Evolutionary conservation across 768 basidiomycete genomes (phyloP).

Genomic region (Dentipellis fragilis): DNA sequence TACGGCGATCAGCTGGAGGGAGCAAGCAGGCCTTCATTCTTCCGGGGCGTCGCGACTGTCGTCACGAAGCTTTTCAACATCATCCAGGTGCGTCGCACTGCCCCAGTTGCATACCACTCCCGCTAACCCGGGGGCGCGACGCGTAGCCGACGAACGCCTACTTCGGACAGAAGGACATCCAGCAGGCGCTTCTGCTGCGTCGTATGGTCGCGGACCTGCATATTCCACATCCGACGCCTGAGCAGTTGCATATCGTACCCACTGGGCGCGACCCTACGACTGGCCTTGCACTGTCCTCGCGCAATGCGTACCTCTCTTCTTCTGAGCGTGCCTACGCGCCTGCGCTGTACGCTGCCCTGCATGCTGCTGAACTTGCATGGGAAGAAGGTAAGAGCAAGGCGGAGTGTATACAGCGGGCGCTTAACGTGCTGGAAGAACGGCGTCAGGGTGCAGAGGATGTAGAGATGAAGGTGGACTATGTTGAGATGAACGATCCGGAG

Average conservation of each 20-base stretch:
- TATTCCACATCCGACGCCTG: constrained; percentile 61
- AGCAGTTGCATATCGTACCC: constrained; percentile 77
- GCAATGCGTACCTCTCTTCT: constrained; percentile 72
- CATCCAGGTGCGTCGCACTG: constrained; percentile 55
- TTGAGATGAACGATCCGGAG: constrained; percentile 78
- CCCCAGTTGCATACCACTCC: not conserved
- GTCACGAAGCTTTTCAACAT: constrained; percentile 93
- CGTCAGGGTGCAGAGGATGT: constrained; percentile 27
- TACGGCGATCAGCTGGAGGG: constrained; percentile 94
- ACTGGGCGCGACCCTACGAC: constrained; percentile 62
- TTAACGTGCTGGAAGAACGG: constrained; percentile 27
- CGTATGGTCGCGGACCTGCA: constrained; percentile 73
- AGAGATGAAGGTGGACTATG: constrained; percentile 65
- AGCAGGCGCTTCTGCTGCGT: constrained; percentile 83
- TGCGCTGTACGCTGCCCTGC: constrained; percentile 60
- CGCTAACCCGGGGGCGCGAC: not conserved
- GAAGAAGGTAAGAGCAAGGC: constrained; percentile 35
- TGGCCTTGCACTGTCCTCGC: constrained; percentile 79
- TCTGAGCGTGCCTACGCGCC: constrained; percentile 50
- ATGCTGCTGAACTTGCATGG: constrained; percentile 49
- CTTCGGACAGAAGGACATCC: constrained; percentile 86
- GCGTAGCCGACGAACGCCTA: constrained; percentile 81
- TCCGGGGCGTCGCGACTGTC: constrained; percentile 90
- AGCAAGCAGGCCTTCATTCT: constrained; percentile 76
- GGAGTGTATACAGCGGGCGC: constrained; percentile 37